Percentiles rank a stretch among this genome's conserved stretches.
These are phyloP conservation scores for Saprolegnia diclina DNA, from an alignment of 352 stramenopile genomes.

Conservation along the genomic window DNA sequence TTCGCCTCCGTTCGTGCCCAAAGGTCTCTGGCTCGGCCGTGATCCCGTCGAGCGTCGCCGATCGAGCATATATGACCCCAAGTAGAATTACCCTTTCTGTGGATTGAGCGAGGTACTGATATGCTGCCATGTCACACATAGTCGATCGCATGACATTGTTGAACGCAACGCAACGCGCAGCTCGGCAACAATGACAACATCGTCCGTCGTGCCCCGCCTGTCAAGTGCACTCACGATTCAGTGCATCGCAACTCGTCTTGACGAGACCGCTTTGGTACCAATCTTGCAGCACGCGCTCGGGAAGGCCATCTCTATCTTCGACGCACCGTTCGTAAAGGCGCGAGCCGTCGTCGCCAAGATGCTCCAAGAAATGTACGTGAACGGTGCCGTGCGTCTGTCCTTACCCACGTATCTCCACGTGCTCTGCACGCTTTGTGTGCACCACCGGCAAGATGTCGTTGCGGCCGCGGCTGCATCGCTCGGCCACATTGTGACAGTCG, in stretches of 20 bases:
- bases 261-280: not conserved
- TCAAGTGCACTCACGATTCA: not conserved
- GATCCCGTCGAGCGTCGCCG: not conserved
- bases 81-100: not conserved
- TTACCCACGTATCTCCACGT: conserved; percentile 2
- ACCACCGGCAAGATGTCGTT: conserved; percentile 7
- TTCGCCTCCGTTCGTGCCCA: not conserved
- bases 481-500: not conserved
- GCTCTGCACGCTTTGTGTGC: conserved; percentile 16
- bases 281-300: not conserved
- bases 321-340: not conserved
- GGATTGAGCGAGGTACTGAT: no score
- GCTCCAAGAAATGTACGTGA: conserved; percentile 13
- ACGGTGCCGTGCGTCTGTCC: not conserved
- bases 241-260: not conserved
- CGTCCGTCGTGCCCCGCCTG: not conserved
- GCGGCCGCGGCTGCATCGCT: not conserved
- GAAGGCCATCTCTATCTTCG: not conserved
- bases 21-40: not conserved
- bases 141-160: not conserved
- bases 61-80: not conserved
- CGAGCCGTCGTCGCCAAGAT: not conserved
- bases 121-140: not conserved
- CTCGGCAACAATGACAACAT: not conserved
- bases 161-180: not conserved